phyloP scores from a whole-genome alignment of 495 filamentous ascomycete species.

The Poronia punctata region DNA sequence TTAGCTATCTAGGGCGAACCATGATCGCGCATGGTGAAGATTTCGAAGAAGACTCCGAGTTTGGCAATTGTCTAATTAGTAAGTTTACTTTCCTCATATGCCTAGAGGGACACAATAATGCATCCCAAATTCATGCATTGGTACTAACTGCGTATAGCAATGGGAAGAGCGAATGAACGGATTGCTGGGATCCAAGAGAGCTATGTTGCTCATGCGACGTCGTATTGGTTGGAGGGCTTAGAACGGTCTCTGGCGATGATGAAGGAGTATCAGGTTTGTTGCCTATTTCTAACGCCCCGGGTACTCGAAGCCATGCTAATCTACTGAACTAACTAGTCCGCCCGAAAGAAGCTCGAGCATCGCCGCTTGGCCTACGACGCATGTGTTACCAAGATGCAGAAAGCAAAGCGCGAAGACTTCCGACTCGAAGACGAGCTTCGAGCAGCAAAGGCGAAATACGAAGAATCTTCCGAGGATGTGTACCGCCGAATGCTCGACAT shows the following conservation, averaged over 20 bases:
- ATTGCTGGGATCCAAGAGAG: constrained; percentile 80
- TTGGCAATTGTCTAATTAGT: constrained; percentile 83
- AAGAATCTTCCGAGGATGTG: constrained; percentile 92
- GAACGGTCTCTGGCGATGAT: constrained; percentile 88
- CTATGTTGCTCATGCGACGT: constrained; percentile 73
- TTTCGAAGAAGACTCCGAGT: constrained; percentile 85
- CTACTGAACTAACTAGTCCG: constrained; percentile 42
- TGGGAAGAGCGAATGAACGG: constrained; percentile 82
- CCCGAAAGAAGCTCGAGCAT: constrained; percentile 91
- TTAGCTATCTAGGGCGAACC: constrained; percentile 73
- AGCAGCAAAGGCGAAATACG: constrained; percentile 89
- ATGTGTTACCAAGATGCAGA: constrained; percentile 85
- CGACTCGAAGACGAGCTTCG: constrained; percentile 89
- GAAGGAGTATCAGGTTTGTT: constrained; percentile 84
- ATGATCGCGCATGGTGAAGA: constrained; percentile 94
- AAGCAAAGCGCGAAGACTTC: constrained; percentile 89
- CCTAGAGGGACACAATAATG: background rate
- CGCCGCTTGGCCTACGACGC: constrained; percentile 89
- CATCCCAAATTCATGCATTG: background rate
- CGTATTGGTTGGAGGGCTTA: constrained; percentile 84
- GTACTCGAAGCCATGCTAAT: background rate
- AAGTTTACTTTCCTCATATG: constrained; percentile 21
- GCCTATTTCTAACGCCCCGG: background rate
- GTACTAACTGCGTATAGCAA: constrained; percentile 37
- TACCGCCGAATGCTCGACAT: constrained; percentile 93